A percentile compares a stretch with the other conserved stretches of the same genome.
phyloP scores from a whole-genome alignment of 2,329 filamentous ascomycete genomes.

The Blastomyces silverae region DNA sequence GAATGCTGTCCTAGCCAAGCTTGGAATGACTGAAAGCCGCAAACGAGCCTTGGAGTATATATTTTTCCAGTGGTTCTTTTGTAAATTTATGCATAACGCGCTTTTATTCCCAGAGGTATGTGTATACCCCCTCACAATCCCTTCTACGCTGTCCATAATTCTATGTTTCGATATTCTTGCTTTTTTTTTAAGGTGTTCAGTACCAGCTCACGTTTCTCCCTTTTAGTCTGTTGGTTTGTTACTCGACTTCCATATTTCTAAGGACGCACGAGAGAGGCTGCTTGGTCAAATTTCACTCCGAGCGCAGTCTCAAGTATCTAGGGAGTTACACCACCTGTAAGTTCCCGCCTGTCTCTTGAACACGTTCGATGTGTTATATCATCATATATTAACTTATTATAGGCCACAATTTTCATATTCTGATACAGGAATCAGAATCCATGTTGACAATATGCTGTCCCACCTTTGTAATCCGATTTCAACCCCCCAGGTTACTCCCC shows the following conservation, averaged over 20 bases:
- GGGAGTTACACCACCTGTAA: slow-evolving; percentile 64
- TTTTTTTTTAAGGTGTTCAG: slow-evolving; percentile 39
- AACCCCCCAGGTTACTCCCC: slow-evolving; percentile 11
- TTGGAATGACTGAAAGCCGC: slow-evolving; percentile 62
- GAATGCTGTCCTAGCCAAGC: slow-evolving; percentile 70
- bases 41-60: slow-evolving; percentile 74
- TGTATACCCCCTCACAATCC: slow-evolving; percentile 8
- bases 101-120: slow-evolving; percentile 81
- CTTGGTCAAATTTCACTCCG: slow-evolving; percentile 69
- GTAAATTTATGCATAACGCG: slow-evolving; percentile 73
- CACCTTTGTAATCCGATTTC: slow-evolving; percentile 24
- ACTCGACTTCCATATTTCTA: slow-evolving; percentile 84
- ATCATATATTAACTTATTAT: slow-evolving; percentile 35
- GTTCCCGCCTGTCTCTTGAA: slow-evolving; percentile 29
- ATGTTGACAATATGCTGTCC: slow-evolving; percentile 37
- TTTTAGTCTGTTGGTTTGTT: slow-evolving; percentile 56
- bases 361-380: slow-evolving; percentile 18
- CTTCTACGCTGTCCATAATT: background rate
- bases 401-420: slow-evolving; percentile 36
- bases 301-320: slow-evolving; percentile 70
- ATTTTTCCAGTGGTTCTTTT: slow-evolving; percentile 87
- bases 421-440: slow-evolving; percentile 30
- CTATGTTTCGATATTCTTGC: background rate
- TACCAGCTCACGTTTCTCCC: slow-evolving; percentile 34
- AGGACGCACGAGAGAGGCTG: slow-evolving; percentile 74